These are phyloP conservation scores for Pulveroboletus sp. DNA, from an alignment of 768 basidiomycete genomes.

Conservation along the genomic window DNA sequence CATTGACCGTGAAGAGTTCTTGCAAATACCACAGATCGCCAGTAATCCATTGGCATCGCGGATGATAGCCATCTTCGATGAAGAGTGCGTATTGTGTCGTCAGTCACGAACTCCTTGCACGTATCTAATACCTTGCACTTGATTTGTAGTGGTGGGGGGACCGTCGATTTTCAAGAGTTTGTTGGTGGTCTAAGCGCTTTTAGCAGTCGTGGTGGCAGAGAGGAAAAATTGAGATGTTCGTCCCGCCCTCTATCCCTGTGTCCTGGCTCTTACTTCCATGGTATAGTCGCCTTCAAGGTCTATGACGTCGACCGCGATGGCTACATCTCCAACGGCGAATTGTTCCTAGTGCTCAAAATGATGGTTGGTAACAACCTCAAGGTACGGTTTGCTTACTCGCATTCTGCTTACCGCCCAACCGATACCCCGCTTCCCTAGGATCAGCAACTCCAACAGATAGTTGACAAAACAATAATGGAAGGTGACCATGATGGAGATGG, in stretches of 20 bases:
- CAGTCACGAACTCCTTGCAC: background rate
- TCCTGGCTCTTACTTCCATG: background rate
- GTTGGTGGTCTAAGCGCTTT: slow-evolving; percentile 97
- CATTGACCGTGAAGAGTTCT: slow-evolving; percentile 97
- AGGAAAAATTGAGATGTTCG: slow-evolving; percentile 94
- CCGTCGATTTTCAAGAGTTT: slow-evolving; percentile 99
- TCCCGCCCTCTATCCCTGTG: slow-evolving; percentile 12
- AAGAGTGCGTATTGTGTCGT: slow-evolving; percentile 67
- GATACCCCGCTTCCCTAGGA: slow-evolving; percentile 48
- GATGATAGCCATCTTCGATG: slow-evolving; percentile 99
- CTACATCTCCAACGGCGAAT: slow-evolving; percentile 96
- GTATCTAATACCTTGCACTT: background rate
- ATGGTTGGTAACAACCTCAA: slow-evolving; percentile 99
- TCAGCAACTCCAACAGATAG: slow-evolving; percentile 97
- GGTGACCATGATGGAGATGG: slow-evolving; percentile 98
- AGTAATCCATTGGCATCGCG: slow-evolving; percentile 94
- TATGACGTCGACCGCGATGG: slow-evolving; percentile 99
- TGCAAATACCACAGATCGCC: slow-evolving; percentile 98
- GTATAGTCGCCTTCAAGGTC: slow-evolving; percentile 97
- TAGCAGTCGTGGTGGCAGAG: slow-evolving; percentile 91
- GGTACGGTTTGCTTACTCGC: slow-evolving; percentile 37
- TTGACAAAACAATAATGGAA: slow-evolving; percentile 99
- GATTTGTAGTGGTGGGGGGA: slow-evolving; percentile 80
- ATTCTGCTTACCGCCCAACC: background rate
- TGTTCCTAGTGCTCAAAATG: slow-evolving; percentile 98